Evolutionary conservation across 164 flowering plant species (phyloP).

Genomic region (Cinnamomum micranthum): DNA sequence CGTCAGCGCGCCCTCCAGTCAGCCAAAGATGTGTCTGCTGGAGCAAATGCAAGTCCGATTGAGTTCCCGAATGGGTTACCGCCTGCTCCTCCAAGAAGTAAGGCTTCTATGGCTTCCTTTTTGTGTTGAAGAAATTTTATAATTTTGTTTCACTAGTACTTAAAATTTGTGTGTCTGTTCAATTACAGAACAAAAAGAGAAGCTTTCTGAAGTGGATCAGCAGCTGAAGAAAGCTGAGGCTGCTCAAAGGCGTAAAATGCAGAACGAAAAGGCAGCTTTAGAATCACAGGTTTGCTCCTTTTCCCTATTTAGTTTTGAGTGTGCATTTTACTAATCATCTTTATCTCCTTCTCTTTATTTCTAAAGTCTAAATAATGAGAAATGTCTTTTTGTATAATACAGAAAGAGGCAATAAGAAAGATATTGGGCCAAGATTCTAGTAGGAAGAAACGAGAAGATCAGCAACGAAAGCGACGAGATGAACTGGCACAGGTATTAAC

Average conservation of each 20-base stretch:
- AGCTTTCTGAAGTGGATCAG: slow-evolving; percentile 84
- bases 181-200: slow-evolving; percentile 81
- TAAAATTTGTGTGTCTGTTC: not conserved
- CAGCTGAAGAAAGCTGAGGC: slow-evolving; percentile 95
- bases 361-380: not conserved
- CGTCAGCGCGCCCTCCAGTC: slow-evolving; percentile 96
- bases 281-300: slow-evolving; percentile 73
- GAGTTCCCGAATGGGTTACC: slow-evolving; percentile 96
- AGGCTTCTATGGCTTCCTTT: slow-evolving; percentile 16
- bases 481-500: slow-evolving; percentile 79
- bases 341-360: no score
- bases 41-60: slow-evolving; percentile 40
- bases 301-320: not conserved
- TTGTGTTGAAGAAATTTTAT: not conserved
- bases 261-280: slow-evolving; percentile 83
- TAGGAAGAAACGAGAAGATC: slow-evolving; percentile 84
- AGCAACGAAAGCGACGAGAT: slow-evolving; percentile 75
- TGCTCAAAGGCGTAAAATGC: slow-evolving; percentile 89
- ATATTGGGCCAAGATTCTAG: slow-evolving; percentile 94
- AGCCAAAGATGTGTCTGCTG: slow-evolving; percentile 58
- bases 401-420: slow-evolving; percentile 96
- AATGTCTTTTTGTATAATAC: slow-evolving; percentile 1
- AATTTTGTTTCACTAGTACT: not conserved
- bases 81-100: slow-evolving; percentile 84
- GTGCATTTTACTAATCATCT: not conserved